phyloP scores from a whole-genome alignment of 768 basidiomycete species.

The Tricholoma bakamatsutake region DNA sequence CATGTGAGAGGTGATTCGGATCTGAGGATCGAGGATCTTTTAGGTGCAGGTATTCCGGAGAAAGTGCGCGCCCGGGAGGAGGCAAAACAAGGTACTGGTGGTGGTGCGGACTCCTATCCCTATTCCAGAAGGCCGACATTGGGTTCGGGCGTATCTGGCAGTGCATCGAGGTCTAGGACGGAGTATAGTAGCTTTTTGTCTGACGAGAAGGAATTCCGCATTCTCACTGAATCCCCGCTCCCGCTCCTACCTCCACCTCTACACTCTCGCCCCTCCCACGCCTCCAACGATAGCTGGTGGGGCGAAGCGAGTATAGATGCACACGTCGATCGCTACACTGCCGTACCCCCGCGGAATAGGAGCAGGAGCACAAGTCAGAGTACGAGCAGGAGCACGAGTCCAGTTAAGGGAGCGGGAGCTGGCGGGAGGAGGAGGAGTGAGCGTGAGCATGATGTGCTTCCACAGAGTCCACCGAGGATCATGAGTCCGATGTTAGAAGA shows the following conservation, averaged over 20 bases:
- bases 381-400: constrained; percentile 23
- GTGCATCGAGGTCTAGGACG: constrained; percentile 12
- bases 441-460: constrained; percentile 24
- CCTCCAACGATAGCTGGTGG: constrained; percentile 7
- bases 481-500: constrained; percentile 53
- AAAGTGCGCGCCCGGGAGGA: neutral
- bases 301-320: constrained; percentile 5
- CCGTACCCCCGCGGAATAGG: constrained; percentile 26
- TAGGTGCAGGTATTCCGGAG: neutral
- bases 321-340: constrained; percentile 33
- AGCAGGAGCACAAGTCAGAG: constrained; percentile 13
- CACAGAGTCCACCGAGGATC: constrained; percentile 50
- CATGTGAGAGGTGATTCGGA: constrained; percentile 1
- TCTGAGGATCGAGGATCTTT: neutral
- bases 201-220: constrained; percentile 32
- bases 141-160: neutral
- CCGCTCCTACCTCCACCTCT: neutral
- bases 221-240: constrained; percentile 30
- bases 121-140: neutral
- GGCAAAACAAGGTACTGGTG: neutral
- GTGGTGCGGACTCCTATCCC: neutral
- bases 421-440: too few species aligned
- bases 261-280: constrained; percentile 3
- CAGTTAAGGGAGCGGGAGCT: constrained; percentile 7
- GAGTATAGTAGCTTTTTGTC: neutral